These are phyloP conservation scores for Candida incommunis DNA, from an alignment of 805 yeast species.

Conservation along the genomic window DNA sequence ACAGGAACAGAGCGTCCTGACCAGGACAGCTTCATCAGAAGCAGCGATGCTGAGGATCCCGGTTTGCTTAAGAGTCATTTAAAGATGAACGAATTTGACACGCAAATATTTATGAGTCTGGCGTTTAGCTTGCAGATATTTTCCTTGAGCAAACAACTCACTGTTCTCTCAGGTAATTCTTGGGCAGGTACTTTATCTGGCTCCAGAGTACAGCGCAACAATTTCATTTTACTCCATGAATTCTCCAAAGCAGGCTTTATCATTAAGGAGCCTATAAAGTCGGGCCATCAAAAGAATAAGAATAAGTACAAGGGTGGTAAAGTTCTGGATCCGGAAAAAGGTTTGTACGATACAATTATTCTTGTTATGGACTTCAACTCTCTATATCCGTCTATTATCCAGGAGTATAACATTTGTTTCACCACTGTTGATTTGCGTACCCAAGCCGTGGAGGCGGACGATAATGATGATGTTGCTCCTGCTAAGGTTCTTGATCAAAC, in stretches of 20 bases:
- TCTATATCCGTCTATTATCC: slow-evolving; percentile 91
- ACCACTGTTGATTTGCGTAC: slow-evolving; percentile 72
- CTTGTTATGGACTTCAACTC: slow-evolving; percentile 98
- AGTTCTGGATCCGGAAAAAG: slow-evolving; percentile 94
- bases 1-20: slow-evolving; percentile 58
- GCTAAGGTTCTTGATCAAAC: slow-evolving; percentile 35
- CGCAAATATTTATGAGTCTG: slow-evolving; percentile 58
- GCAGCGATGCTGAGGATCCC: slow-evolving; percentile 47
- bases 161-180: slow-evolving; percentile 90
- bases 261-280: slow-evolving; percentile 58
- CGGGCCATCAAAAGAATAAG: slow-evolving; percentile 23
- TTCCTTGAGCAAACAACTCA: slow-evolving; percentile 79
- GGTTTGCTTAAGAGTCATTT: slow-evolving; percentile 44
- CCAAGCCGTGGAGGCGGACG: slow-evolving; percentile 19
- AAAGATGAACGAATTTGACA: slow-evolving; percentile 51
- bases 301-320: slow-evolving; percentile 84
- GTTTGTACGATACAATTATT: slow-evolving; percentile 75
- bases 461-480: slow-evolving; percentile 34
- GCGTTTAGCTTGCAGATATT: slow-evolving; percentile 75
- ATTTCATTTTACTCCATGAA: slow-evolving; percentile 83
- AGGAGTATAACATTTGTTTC: slow-evolving; percentile 93
- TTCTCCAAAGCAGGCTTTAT: slow-evolving; percentile 66
- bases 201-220: slow-evolving; percentile 92
- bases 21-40: slow-evolving; percentile 30
- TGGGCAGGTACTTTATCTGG: slow-evolving; percentile 94